Evolutionary conservation across 805 yeast genomes (phyloP).

Genomic region (Scheffersomyces coipomensis): DNA sequence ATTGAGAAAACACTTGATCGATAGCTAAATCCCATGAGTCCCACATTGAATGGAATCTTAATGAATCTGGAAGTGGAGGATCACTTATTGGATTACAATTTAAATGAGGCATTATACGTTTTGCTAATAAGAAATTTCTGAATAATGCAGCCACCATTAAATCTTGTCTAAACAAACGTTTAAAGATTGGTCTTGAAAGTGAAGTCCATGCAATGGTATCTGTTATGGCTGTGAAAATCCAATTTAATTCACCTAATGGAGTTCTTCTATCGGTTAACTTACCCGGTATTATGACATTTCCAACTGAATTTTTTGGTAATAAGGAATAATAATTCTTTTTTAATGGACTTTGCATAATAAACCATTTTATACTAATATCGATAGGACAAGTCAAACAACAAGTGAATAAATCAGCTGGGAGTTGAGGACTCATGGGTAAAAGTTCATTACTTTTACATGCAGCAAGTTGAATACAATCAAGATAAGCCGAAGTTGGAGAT

Average conservation of each 20-base stretch:
- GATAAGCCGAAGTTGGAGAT: conserved; percentile 65
- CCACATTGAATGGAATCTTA: conserved; percentile 90
- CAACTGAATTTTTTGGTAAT: conserved; percentile 46
- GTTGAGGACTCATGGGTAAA: conserved; percentile 87
- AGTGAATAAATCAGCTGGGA: conserved; percentile 95
- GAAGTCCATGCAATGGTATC: conserved; percentile 98
- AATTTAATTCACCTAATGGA: conserved; percentile 91
- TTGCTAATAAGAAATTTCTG: conserved; percentile 88
- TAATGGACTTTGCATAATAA: conserved; percentile 78
- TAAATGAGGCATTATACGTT: conserved; percentile 87
- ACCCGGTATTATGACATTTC: conserved; percentile 79
- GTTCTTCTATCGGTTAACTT: conserved; percentile 89
- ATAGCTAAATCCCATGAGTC: conserved; percentile 97
- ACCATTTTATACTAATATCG: conserved; percentile 90
- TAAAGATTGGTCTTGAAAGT: conserved; percentile 82
- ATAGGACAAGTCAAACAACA: conserved; percentile 95
- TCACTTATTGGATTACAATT: conserved; percentile 94
- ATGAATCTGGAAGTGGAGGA: conserved; percentile 84
- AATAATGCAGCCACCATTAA: conserved; percentile 95
- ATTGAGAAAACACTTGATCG: conserved; percentile 83
- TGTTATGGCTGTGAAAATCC: conserved; percentile 97
- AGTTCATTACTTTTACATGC: conserved; percentile 87
- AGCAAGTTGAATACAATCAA: conserved; percentile 89
- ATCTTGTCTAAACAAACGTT: conserved; percentile 89
- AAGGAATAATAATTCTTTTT: conserved; percentile 48